Base-by-base conservation (phyloP, 2,329 filamentous ascomycete species). In the Alternaria triticimaculans region DNA sequence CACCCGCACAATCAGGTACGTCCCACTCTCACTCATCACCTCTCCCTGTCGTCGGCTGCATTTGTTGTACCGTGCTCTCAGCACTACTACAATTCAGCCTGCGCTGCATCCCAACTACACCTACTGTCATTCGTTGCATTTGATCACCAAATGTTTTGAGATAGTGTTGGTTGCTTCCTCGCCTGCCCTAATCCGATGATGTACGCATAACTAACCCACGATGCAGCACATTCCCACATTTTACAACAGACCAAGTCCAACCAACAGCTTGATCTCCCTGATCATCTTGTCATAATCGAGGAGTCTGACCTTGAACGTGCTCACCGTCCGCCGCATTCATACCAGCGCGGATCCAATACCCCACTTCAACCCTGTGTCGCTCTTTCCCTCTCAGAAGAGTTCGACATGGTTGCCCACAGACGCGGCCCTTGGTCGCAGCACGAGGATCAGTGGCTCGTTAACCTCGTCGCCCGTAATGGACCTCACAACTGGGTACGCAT, bases 401-500 rank as follows among this genome's bases (percentile, higher is more conserved):
- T 58, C 69, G 79, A 50, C 79, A 85, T 76, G 83, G 81, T 82
- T 73, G 78, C 83, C 76, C 89, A 91, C 76, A 88, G 90, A 78
- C 88, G 92, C 82, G 93, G 93, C 62, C 93, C 93, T 62, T 97
- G 93, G 93, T 91, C 92, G 66, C 89, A 90, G 72, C 84, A 86
- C 55, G 93, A 97, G 81, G 93, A 96, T 78, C 82, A 85, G 54
- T 84, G 87, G 64, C 86, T 97, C 23, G 85, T 93, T 69, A 84
- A 87, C 63, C 87, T 95, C 23, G 91, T 96, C 65, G 84, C 87
- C 51, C 84, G 86, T 55, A 89, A 92, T 80, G 92, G 92, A 30
- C 87, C 92, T 30, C 87, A 92, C 78, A 96, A 97, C 86, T 98
- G 95, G 95, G 93, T 97, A 14, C 87, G 89, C 68, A 96, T 97